Evolutionary conservation across 116 monocot genomes (phyloP), one percentile per base, ranked within the genome.

Genomic region (Cymodocea nodosa): DNA sequence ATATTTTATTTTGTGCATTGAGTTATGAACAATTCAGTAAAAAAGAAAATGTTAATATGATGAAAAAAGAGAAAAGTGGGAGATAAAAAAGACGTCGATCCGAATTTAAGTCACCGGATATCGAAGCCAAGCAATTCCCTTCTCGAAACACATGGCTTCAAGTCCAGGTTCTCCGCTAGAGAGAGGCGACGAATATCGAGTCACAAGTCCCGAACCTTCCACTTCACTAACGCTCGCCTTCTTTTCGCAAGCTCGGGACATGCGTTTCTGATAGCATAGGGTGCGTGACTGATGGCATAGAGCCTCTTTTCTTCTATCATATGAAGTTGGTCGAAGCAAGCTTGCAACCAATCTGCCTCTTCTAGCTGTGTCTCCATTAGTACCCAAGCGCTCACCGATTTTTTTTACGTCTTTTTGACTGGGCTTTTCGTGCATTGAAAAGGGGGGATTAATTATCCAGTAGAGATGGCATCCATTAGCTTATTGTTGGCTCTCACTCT

Each of bases 341-440:
- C 62, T 17, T 39, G 62, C 17, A 63, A 12, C 39, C 62, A 63
- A 39, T 63, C 62, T 6, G 13, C 62, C 40, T 63, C 62, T 63
- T 16, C 17, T 39, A 63, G 17, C 5, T 63, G 17, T 35, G 37
- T 25, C 14, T 63, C 62, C 36, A 39, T 23, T 35, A 63, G 62
- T 35, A 37, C 35, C 35, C 35, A 15, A n/a, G n/a, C n/a, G n/a
- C n/a, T n/a, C n/a, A n/a, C n/a, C n/a, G n/a, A n/a, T n/a, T n/a
- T n/a, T n/a, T n/a, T n/a, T n/a, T n/a, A n/a, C n/a, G n/a, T n/a
- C n/a, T n/a, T n/a, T n/a, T n/a, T n/a, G n/a, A n/a, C n/a, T n/a
- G n/a, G n/a, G n/a, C n/a, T n/a, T n/a, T n/a, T n/a, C n/a, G n/a
- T n/a, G n/a, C n/a, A n/a, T n/a, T n/a, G n/a, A n/a, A n/a, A n/a